These are phyloP conservation scores for Setaria viridis DNA, from an alignment of 202 grass and related monocot species.

Conservation along the genomic window DNA sequence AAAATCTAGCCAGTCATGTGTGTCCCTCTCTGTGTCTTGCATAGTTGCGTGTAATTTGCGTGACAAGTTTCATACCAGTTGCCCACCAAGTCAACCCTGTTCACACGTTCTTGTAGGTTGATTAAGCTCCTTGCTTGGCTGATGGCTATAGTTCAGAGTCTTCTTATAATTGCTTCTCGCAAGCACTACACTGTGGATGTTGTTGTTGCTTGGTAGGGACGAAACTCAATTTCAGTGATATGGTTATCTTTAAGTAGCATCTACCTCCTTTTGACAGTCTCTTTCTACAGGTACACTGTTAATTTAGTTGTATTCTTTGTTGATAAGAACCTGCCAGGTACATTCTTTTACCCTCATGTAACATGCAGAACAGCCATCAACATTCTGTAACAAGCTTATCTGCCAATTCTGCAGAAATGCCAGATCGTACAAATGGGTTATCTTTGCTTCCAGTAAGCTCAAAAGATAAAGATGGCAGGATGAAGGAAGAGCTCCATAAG, in stretches of 20 bases:
- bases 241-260: conserved; percentile 18
- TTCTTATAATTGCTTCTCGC: conserved; percentile 94
- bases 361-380: not conserved
- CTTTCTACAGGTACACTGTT: conserved; percentile 85
- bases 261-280: conserved; percentile 36
- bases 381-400: conserved; percentile 23
- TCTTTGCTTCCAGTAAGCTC: conserved; percentile 73
- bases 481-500: conserved; percentile 63
- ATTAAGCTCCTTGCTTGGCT: conserved; percentile 88
- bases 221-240: conserved; percentile 23
- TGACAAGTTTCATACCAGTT: not conserved
- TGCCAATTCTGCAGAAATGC: conserved; percentile 76
- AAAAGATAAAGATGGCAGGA: conserved; percentile 74
- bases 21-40: not conserved
- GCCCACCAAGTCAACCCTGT: not conserved
- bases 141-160: conserved; percentile 88
- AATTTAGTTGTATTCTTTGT: conserved; percentile 96
- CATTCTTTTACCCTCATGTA: not conserved
- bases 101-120: conserved; percentile 54
- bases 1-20: not conserved
- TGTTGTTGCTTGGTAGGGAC: conserved; percentile 90
- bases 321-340: conserved; percentile 92
- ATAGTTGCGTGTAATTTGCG: conserved; percentile 7
- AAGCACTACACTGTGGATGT: conserved; percentile 97
- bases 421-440: conserved; percentile 70